phyloP scores from a whole-genome alignment of 1,284 basidiomycete genomes.

The Sporisorium reilianum region DNA sequence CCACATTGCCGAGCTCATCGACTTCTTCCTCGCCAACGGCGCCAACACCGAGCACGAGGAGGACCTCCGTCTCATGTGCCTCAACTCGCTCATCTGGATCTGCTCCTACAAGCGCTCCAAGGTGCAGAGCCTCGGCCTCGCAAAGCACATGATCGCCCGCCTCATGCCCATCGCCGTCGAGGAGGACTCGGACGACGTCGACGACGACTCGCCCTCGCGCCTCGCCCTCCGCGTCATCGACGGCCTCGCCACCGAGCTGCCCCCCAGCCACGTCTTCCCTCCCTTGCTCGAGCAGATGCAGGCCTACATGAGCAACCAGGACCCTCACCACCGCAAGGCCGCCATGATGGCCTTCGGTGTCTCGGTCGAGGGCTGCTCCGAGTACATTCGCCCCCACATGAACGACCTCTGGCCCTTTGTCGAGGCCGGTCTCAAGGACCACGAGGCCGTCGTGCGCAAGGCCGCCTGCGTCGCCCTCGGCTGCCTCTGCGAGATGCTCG shows the following conservation, averaged over 20 bases:
- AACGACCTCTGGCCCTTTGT: conserved; percentile 93
- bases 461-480: conserved; percentile 94
- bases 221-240: conserved; percentile 96
- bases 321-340: conserved; percentile 81
- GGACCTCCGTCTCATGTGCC: conserved; percentile 87
- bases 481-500: conserved; percentile 97
- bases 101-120: conserved; percentile 93
- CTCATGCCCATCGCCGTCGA: conserved; percentile 95
- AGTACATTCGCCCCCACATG: conserved; percentile 96
- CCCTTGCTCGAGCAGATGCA: conserved; percentile 77
- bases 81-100: conserved; percentile 96
- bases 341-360: conserved; percentile 97
- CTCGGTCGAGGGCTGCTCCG: conserved; percentile 95
- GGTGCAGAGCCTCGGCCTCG: conserved; percentile 87
- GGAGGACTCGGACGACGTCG: conserved; percentile 83
- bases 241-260: conserved; percentile 89
- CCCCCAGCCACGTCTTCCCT: conserved; percentile 96
- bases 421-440: conserved; percentile 87
- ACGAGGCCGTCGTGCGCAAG: conserved; percentile 87
- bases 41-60: conserved; percentile 82
- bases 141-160: conserved; percentile 86
- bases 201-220: conserved; percentile 89
- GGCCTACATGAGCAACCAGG: conserved; percentile 68
- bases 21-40: conserved; percentile 88
- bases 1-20: conserved; percentile 86